Conservation (phyloP, 345 rosid species). For the Melaleuca alternifolia region DNA sequence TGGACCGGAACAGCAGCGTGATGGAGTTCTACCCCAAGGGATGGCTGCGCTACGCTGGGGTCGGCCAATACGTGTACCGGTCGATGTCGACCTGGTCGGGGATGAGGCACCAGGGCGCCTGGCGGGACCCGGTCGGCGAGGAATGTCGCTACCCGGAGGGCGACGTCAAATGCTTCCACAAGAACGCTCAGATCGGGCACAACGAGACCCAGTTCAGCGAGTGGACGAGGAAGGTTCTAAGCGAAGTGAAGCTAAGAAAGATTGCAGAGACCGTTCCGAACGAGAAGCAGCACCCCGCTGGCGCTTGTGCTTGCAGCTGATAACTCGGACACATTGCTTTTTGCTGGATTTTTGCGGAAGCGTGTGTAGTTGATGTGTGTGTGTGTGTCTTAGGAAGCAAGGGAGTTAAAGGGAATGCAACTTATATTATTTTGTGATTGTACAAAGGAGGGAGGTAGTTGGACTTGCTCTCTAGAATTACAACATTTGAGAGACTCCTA, state of each 20-base stretch:
- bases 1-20: constrained; percentile 54
- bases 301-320: neutral
- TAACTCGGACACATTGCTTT: neutral
- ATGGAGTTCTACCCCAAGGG: constrained; percentile 72
- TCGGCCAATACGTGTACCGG: constrained; percentile 49
- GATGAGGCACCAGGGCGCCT: constrained; percentile 56
- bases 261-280: neutral
- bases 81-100: constrained; percentile 72
- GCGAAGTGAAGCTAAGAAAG: constrained; percentile 12
- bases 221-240: constrained; percentile 39
- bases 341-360: too few species aligned
- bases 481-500: too few species aligned
- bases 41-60: constrained; percentile 58
- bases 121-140: constrained; percentile 55
- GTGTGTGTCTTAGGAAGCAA: too few species aligned
- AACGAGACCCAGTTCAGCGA: constrained; percentile 37
- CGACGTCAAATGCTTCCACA: constrained; percentile 52
- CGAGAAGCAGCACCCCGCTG: neutral
- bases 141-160: constrained; percentile 37
- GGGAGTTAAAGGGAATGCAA: too few species aligned
- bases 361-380: too few species aligned
- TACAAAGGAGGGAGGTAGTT: too few species aligned
- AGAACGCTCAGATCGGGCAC: constrained; percentile 38
- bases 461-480: too few species aligned
- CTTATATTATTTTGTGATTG: too few species aligned